Conservation (phyloP, 140 eudicot species). For the Stevia rebaudiana region DNA sequence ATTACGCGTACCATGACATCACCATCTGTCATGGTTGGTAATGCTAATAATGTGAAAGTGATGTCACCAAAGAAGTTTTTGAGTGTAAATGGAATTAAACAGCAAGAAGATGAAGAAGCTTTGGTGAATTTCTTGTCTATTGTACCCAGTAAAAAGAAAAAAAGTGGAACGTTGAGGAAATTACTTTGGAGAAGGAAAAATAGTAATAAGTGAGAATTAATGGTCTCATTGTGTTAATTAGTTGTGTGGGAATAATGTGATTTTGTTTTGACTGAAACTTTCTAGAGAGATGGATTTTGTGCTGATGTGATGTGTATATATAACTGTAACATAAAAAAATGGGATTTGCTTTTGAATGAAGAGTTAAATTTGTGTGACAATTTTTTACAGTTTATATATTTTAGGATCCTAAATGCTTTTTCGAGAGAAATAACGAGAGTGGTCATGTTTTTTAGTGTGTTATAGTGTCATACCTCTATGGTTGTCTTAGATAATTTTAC, state of each 20-base stretch:
- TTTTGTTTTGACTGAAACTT: slow-evolving; percentile 19
- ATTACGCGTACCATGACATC: slow-evolving; percentile 26
- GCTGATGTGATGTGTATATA: slow-evolving; percentile 22
- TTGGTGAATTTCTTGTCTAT: slow-evolving; percentile 47
- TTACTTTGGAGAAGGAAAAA: slow-evolving; percentile 53
- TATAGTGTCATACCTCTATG: too few species aligned
- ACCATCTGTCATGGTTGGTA: slow-evolving; percentile 26
- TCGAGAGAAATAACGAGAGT: too few species aligned
- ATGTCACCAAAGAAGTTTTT: slow-evolving; percentile 26
- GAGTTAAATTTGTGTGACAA: neutral
- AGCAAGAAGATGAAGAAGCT: slow-evolving; percentile 35
- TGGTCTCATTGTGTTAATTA: neutral
- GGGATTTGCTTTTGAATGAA: slow-evolving; percentile 20
- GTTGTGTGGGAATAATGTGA: slow-evolving; percentile 35
- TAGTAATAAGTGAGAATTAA: slow-evolving; percentile 32
- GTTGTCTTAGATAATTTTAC: too few species aligned
- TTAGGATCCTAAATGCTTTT: too few species aligned
- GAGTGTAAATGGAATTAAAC: slow-evolving; percentile 29
- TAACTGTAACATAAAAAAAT: slow-evolving; percentile 29
- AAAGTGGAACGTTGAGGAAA: slow-evolving; percentile 42
- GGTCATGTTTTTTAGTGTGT: too few species aligned
- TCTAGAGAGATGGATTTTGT: slow-evolving; percentile 17
- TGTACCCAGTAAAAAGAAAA: slow-evolving; percentile 52
- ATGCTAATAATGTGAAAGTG: slow-evolving; percentile 18
- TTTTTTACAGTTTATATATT: too few species aligned